phyloP scores from a whole-genome alignment of 805 yeast genomes.

The Nakazawaea laoshanensis region DNA sequence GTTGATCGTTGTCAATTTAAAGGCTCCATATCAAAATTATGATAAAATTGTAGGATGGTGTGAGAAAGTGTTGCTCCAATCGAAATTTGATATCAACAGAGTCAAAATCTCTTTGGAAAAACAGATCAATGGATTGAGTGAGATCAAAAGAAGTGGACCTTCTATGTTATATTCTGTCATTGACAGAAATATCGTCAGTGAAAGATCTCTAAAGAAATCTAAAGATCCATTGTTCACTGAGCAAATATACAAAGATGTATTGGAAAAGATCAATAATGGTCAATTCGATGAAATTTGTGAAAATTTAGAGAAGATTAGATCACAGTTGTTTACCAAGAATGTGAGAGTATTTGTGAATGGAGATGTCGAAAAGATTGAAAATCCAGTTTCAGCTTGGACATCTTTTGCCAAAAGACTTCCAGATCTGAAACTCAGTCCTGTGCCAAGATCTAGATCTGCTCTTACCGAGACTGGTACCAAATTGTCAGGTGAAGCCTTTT shows the following conservation, averaged over 20 bases:
- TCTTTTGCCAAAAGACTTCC: slow-evolving; percentile 20
- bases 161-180: slow-evolving; percentile 60
- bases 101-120: slow-evolving; percentile 59
- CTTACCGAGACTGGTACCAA: slow-evolving; percentile 46
- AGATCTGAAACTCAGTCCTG: slow-evolving; percentile 12
- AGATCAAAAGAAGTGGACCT: slow-evolving; percentile 53
- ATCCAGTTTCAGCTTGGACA: slow-evolving; percentile 57
- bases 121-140: slow-evolving; percentile 50
- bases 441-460: slow-evolving; percentile 47
- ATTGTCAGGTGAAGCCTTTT: slow-evolving; percentile 45
- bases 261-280: slow-evolving; percentile 46
- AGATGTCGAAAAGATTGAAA: slow-evolving; percentile 40
- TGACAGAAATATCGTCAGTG: slow-evolving; percentile 40
- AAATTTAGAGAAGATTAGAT: slow-evolving; percentile 44
- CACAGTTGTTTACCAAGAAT: slow-evolving; percentile 48
- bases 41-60: slow-evolving; percentile 71
- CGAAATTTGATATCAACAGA: slow-evolving; percentile 66
- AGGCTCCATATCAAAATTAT: slow-evolving; percentile 57
- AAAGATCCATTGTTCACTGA: slow-evolving; percentile 63
- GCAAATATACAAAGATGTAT: slow-evolving; percentile 36
- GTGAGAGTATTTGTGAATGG: slow-evolving; percentile 67
- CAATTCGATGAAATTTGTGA: slow-evolving; percentile 35
- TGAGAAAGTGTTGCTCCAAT: slow-evolving; percentile 49
- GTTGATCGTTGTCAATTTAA: slow-evolving; percentile 49
- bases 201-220: slow-evolving; percentile 57